Conservation (phyloP, 2,329 filamentous ascomycete genomes). For the Zalaria obscura region DNA sequence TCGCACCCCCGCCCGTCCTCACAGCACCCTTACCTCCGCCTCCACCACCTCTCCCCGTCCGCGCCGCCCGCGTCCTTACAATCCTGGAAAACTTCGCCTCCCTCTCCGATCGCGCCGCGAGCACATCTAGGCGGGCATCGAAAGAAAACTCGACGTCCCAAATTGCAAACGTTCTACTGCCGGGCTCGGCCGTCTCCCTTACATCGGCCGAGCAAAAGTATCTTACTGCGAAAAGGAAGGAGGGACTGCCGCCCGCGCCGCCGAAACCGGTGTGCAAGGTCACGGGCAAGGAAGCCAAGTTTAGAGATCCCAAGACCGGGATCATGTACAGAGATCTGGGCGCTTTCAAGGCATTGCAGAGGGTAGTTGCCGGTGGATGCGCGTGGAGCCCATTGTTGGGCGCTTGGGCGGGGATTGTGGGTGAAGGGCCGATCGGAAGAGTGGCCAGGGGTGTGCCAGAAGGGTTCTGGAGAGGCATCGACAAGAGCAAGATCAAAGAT, state of each 20-base stretch:
- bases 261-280: slow-evolving; percentile 53
- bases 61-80: slow-evolving; percentile 18
- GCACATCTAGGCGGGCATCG: slow-evolving; percentile 8
- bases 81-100: slow-evolving; percentile 19
- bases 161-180: slow-evolving; percentile 40
- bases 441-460: slow-evolving; percentile 66
- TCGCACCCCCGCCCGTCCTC: too few species aligned
- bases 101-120: slow-evolving; percentile 9
- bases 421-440: slow-evolving; percentile 28
- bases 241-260: slow-evolving; percentile 16
- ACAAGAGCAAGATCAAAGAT: slow-evolving; percentile 3
- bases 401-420: slow-evolving; percentile 59
- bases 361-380: slow-evolving; percentile 58
- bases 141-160: slow-evolving; percentile 9
- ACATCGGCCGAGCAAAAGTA: slow-evolving; percentile 34
- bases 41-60: slow-evolving; percentile 14
- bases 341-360: slow-evolving; percentile 71
- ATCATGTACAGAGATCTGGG: slow-evolving; percentile 66
- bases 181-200: slow-evolving; percentile 33
- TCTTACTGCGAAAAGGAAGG: slow-evolving; percentile 36
- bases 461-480: slow-evolving; percentile 39
- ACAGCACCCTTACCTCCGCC: slow-evolving; percentile 8
- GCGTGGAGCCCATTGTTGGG: slow-evolving; percentile 71
- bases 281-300: slow-evolving; percentile 67
- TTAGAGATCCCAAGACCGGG: slow-evolving; percentile 72